These are phyloP conservation scores for Macrotyloma uniflorum DNA, from an alignment of 306 rosid species.

Conservation along the genomic window DNA sequence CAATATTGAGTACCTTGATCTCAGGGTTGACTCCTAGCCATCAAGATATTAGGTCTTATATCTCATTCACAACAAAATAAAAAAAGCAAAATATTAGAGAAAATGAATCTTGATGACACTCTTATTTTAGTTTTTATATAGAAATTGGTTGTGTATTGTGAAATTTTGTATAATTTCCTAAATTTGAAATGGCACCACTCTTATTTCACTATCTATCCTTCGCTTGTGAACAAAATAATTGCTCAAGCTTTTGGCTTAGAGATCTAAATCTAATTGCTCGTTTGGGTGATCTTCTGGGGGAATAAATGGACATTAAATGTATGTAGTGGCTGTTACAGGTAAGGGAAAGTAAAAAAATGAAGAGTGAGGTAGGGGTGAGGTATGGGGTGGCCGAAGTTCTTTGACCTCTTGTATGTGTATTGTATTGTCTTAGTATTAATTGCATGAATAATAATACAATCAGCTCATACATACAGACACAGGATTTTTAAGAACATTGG, in stretches of 20 bases:
- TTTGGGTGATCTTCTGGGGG: no score
- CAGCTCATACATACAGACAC: slow-evolving; percentile 59
- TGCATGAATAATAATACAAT: slow-evolving; percentile 24
- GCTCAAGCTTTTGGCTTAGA: not conserved
- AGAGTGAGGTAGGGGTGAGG: not conserved
- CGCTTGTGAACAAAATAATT: not conserved
- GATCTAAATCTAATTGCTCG: no score
- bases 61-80: not conserved
- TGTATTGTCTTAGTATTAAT: slow-evolving; percentile 14
- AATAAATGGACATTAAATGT: no score
- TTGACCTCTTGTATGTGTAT: not conserved
- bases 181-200: not conserved
- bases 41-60: not conserved
- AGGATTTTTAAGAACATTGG: slow-evolving; percentile 87
- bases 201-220: not conserved
- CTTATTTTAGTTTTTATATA: no score
- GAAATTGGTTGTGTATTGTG: no score
- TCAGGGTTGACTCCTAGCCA: not conserved
- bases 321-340: no score
- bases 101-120: no score
- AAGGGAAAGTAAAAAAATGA: no score
- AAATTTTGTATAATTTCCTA: no score
- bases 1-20: not conserved
- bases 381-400: not conserved
- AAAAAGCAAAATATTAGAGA: no score